Percentiles rank a stretch among this genome's conserved stretches.
Conservation (phyloP, 202 grass and related monocot species). For the Bolboschoenoplectus hybrid region DNA sequence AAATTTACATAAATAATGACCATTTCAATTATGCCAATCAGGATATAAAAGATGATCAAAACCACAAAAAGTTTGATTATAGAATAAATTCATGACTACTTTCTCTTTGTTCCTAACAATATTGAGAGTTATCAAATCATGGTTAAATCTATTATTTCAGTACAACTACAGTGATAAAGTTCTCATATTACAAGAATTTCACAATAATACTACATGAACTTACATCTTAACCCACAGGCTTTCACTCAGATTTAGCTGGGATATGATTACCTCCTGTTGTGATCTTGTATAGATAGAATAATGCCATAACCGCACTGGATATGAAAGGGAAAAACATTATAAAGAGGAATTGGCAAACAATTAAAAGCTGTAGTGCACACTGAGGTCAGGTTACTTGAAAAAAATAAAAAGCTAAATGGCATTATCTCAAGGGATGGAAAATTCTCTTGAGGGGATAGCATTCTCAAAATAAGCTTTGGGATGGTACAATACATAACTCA, state of each 20-base stretch:
- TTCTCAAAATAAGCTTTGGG: neutral
- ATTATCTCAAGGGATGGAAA: too few species aligned
- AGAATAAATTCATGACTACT: neutral
- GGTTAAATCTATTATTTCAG: conserved; percentile 9
- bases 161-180: conserved; percentile 19
- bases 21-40: neutral
- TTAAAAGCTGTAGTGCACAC: neutral
- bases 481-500: neutral
- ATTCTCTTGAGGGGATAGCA: neutral
- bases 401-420: neutral
- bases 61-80: neutral
- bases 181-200: neutral
- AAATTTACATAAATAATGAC: neutral
- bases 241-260: conserved; percentile 68
- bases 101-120: neutral
- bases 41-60: neutral
- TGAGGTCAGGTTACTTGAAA: neutral
- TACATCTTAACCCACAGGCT: neutral
- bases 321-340: conserved; percentile 22
- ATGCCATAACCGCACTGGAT: conserved; percentile 65
- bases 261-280: conserved; percentile 83
- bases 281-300: conserved; percentile 86
- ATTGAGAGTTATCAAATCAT: neutral
- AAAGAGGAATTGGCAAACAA: neutral
- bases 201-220: conserved; percentile 6